Conservation (phyloP, 768 basidiomycete species). For the Clavaria fumosa region DNA sequence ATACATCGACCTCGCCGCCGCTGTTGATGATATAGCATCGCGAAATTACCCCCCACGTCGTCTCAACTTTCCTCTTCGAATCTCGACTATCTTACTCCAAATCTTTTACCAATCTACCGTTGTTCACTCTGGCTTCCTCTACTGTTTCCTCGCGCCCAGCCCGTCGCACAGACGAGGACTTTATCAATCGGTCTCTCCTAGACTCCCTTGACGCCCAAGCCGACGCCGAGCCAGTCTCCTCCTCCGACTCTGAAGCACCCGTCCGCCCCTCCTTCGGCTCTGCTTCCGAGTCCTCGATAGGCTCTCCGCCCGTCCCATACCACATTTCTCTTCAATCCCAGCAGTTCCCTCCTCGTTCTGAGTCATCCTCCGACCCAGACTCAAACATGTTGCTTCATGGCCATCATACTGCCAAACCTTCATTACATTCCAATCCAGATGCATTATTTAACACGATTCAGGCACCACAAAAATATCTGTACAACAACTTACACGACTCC, state of each 20-base stretch:
- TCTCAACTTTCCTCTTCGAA: conserved; percentile 8
- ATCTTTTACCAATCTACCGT: conserved; percentile 7
- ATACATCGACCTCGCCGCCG: conserved; percentile 1
- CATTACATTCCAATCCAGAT: conserved; percentile 9
- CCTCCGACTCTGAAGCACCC: conserved; percentile 35
- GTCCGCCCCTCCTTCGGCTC: conserved; percentile 32
- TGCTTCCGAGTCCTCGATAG: conserved; percentile 37
- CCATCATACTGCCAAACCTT: conserved; percentile 16
- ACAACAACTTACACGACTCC: conserved; percentile 25
- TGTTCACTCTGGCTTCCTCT: conserved; percentile 39
- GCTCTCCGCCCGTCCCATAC: conserved; percentile 41
- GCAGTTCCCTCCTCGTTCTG: conserved; percentile 28
- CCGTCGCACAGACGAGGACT: conserved; percentile 55
- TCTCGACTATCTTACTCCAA: conserved; percentile 20
- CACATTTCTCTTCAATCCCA: conserved; percentile 34
- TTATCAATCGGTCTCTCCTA: conserved; percentile 72
- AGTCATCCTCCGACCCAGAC: conserved; percentile 29
- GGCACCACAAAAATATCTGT: conserved; percentile 19
- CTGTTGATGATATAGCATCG: conserved; percentile 7
- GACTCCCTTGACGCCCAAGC: conserved; percentile 75
- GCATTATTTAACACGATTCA: conserved; percentile 19
- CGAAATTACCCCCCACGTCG: conserved; percentile 7
- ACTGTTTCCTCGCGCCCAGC: conserved; percentile 15
- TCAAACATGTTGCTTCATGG: conserved; percentile 19
- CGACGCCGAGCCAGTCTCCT: conserved; percentile 55